Evolutionary conservation across 1,139 yeast species (phyloP).

Genomic region (Zygosaccharomyces sapae): DNA sequence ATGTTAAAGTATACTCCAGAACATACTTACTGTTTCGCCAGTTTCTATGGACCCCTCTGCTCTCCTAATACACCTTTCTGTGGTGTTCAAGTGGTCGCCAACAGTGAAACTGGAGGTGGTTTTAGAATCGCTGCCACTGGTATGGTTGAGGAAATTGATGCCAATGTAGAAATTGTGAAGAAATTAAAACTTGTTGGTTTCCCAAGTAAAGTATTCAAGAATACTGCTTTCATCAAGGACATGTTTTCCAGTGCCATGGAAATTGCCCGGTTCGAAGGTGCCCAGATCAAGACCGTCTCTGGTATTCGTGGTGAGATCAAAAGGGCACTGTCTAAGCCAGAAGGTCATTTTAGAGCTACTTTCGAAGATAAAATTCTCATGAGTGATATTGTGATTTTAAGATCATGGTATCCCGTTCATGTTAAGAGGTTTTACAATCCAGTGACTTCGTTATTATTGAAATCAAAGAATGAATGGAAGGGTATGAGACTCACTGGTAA

Average conservation of each 20-base stretch:
- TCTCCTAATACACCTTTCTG: constrained; percentile 98
- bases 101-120: constrained; percentile 77
- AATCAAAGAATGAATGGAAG: constrained; percentile 80
- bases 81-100: constrained; percentile 86
- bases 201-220: constrained; percentile 88
- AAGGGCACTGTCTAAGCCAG: constrained; percentile 88
- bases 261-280: constrained; percentile 97
- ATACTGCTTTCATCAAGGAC: constrained; percentile 94
- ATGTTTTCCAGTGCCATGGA: constrained; percentile 91
- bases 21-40: constrained; percentile 93
- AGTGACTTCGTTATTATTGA: constrained; percentile 78
- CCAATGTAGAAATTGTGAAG: constrained; percentile 84
- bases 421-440: constrained; percentile 93
- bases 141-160: constrained; percentile 86
- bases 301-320: constrained; percentile 98
- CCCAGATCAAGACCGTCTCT: constrained; percentile 90
- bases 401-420: constrained; percentile 95
- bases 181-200: constrained; percentile 91
- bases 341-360: constrained; percentile 97
- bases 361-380: constrained; percentile 91
- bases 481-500: constrained; percentile 96
- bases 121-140: constrained; percentile 98
- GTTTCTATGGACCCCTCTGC: constrained; percentile 94
- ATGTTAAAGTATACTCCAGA: constrained; percentile 98
- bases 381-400: constrained; percentile 81